Evolutionary conservation across 176 grass and related monocot genomes (phyloP).

Genomic region (Zea luxurians): DNA sequence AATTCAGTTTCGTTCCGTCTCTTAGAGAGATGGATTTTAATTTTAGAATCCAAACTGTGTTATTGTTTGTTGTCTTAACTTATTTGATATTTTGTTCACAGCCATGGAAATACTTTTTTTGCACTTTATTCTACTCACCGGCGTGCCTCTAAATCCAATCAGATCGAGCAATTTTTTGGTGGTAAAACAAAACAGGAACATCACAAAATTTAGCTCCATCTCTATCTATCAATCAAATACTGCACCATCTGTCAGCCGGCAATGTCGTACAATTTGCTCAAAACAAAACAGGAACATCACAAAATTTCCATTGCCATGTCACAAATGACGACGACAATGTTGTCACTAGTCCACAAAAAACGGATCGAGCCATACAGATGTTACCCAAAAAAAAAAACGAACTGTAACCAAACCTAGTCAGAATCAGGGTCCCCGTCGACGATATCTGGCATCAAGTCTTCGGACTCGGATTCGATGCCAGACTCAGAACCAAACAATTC

Average conservation of each 20-base stretch:
- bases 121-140: background rate
- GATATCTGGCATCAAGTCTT: slow-evolving; percentile 60
- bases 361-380: too few species aligned
- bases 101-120: too few species aligned
- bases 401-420: slow-evolving; percentile 38
- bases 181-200: background rate
- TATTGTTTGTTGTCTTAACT: background rate
- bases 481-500: slow-evolving; percentile 59
- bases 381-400: background rate
- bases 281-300: background rate
- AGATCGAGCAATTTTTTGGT: too few species aligned
- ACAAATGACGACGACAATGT: background rate
- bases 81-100: background rate
- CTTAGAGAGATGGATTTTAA: too few species aligned
- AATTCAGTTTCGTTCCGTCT: too few species aligned
- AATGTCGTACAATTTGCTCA: background rate
- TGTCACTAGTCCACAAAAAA: background rate
- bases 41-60: too few species aligned
- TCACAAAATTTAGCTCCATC: background rate
- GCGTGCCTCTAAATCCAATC: background rate
- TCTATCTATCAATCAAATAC: background rate
- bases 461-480: slow-evolving; percentile 35
- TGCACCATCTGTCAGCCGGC: background rate
- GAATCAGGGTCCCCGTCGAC: slow-evolving; percentile 62
- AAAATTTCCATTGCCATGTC: background rate